Evolutionary conservation across 768 basidiomycete species (phyloP), one percentile per base, ranked within the genome.

Genomic region (Suillus occidentalis): DNA sequence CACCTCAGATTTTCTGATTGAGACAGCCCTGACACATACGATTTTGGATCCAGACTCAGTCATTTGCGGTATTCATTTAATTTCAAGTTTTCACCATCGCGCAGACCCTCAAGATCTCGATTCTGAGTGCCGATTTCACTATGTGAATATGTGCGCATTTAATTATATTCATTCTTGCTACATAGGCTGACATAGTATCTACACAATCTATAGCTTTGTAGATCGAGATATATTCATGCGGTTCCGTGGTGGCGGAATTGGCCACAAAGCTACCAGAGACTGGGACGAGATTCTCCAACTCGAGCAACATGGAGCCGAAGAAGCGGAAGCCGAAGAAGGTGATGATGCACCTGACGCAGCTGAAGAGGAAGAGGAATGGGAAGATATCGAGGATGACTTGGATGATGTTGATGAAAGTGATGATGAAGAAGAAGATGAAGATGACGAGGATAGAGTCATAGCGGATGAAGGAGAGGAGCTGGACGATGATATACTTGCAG

Each of bases 191-290:
- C 9, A 47, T 47, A 7, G 34, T 34, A n/a, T n/a, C 8, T n/a
- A n/a, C 45, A 12, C 3, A 0, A 45, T 0, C 10, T n/a, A n/a
- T 10, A 45, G 45, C 64, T 7, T 43, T 16, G 77, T 77, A 12
- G 80, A 82, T 65, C 68, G 76, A 10, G 80, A 82, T 47, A 82
- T 79, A 76, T 64, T 79, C 22, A 78, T 80, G 74, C 67, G 77
- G 20, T 78, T 68, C 60, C 60, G 66, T 16, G 76, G 75, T 7
- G 65, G 72, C 6, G 77, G 73, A 5, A 65, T 79, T 31, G 77
- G 79, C 4, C 78, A 80, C 55, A 61, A 55, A 31, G 22, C 61
- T 25, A 52, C 50, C 25, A 16, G 25, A n/a, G 7, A 28, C 25
- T 52, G 50, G 50, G 14, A 28, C 1, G 14, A 28, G 0, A 28